Evolutionary conservation across 306 rosid species (phyloP), one percentile per base, ranked within the genome.

Genomic region (Sophora flavescens): DNA sequence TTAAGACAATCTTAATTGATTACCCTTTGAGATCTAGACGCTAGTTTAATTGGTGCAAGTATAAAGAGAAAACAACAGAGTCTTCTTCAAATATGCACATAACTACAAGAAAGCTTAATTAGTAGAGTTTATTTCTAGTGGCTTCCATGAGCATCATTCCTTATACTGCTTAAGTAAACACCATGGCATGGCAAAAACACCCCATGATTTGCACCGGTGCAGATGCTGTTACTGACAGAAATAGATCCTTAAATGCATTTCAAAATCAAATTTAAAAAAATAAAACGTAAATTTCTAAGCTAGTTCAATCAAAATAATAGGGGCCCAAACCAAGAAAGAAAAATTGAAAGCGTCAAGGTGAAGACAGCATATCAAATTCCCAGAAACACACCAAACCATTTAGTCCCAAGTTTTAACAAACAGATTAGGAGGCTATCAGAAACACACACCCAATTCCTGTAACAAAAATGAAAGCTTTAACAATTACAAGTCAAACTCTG

Each of bases 171-270:
- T 11, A 39, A 38, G 59, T 38, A 67, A 75, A 10, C 58, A 75
- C 11, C 42, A 41, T 8, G 35, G 18, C 52, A 64, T 15, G 50
- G 45, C 68, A 52, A 60, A 60, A 61, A 45, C 26, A 32, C 47
- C 22, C 33, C 70, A 32, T 26, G 51, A 16, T 54, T 57, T 70
- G 33, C 9, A 17, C 41, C 32, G 61, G 33, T 53, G 44, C 10
- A 36, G 28, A 35, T 15, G 38, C 64, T 58, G 7, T 17, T 48
- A 16, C 74, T 45, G 67, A 72, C 58, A 74, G 6, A 56, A 58
- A 68, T 28, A 38, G 75, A 78, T 81, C 79, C 75, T 2, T 22
- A 63, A 22, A 57, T 12, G 39, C 2, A 60, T 59, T 67, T 77
- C 70, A 36, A 77, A 76, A 53, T 15, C 17, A 50, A 50, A 41